Evolutionary conservation across 768 basidiomycete genomes (phyloP).

Genomic region (Tylopilus sp.): DNA sequence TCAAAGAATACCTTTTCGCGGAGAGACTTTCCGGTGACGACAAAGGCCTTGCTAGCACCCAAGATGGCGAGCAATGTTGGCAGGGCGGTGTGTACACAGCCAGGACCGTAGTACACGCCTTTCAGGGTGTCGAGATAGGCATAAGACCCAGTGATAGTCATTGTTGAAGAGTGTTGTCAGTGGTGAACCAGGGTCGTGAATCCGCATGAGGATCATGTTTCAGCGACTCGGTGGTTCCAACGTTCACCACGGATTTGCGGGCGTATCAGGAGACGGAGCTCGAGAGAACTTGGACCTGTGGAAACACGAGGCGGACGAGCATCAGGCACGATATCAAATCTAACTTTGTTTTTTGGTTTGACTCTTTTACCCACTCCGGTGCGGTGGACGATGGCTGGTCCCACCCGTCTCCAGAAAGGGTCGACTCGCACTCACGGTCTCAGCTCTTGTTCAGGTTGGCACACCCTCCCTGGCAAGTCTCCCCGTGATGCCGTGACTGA

Average conservation of each 20-base stretch:
- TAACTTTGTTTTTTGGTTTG: slow-evolving; percentile 18
- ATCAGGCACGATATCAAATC: slow-evolving; percentile 33
- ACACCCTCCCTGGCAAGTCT: slow-evolving; percentile 5
- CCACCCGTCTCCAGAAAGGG: slow-evolving; percentile 55
- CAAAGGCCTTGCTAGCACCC: slow-evolving; percentile 58
- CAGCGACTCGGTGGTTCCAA: no score
- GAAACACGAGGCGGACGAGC: slow-evolving; percentile 31
- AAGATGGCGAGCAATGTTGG: slow-evolving; percentile 56
- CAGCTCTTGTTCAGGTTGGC: slow-evolving; percentile 61
- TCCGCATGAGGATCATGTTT: no score
- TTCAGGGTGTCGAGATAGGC: slow-evolving; percentile 66
- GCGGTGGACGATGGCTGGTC: no score
- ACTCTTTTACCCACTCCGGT: no score
- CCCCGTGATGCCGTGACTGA: slow-evolving; percentile 6
- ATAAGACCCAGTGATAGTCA: slow-evolving; percentile 55
- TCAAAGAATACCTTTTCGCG: slow-evolving; percentile 47
- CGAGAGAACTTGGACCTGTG: slow-evolving; percentile 29
- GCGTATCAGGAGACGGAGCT: slow-evolving; percentile 18
- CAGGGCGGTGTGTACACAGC: slow-evolving; percentile 57
- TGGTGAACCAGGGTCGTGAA: background rate
- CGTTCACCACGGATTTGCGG: no score
- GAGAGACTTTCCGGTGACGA: slow-evolving; percentile 72
- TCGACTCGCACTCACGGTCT: slow-evolving; percentile 59
- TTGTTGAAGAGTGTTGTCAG: background rate
- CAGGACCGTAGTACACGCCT: slow-evolving; percentile 70